Evolutionary conservation across 768 basidiomycete genomes (phyloP).

Genomic region (Tricholoma terreum): DNA sequence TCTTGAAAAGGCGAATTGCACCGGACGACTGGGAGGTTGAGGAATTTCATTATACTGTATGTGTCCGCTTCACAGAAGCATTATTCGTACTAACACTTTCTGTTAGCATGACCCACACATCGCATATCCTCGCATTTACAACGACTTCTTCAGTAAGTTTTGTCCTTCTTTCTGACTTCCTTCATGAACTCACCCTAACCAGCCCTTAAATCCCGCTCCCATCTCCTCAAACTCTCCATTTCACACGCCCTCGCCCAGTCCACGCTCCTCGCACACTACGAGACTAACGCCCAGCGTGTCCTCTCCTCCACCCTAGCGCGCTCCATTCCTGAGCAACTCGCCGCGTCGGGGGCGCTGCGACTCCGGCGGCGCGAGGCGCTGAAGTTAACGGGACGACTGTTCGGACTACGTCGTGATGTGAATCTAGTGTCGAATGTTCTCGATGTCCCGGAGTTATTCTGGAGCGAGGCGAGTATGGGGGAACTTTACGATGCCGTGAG

Average conservation of each 20-base stretch:
- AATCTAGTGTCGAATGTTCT: slow-evolving; percentile 92
- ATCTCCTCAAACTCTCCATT: slow-evolving; percentile 88
- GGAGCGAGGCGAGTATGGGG: slow-evolving; percentile 89
- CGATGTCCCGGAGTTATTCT: slow-evolving; percentile 92
- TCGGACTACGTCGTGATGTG: slow-evolving; percentile 85
- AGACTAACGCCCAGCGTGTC: slow-evolving; percentile 71
- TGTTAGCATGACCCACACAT: slow-evolving; percentile 80
- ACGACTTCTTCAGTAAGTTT: slow-evolving; percentile 89
- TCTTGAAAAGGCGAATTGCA: slow-evolving; percentile 55
- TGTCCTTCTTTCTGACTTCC: background rate
- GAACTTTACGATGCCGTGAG: slow-evolving; percentile 89
- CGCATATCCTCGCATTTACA: slow-evolving; percentile 87
- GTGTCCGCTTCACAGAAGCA: slow-evolving; percentile 1
- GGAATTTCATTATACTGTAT: slow-evolving; percentile 84
- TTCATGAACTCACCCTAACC: slow-evolving; percentile 2
- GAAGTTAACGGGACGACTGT: slow-evolving; percentile 79
- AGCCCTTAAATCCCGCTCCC: slow-evolving; percentile 92
- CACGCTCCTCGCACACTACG: slow-evolving; percentile 86
- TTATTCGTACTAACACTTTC: slow-evolving; percentile 6
- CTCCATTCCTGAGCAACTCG: slow-evolving; percentile 82
- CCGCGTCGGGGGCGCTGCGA: slow-evolving; percentile 69
- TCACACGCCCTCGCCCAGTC: slow-evolving; percentile 94
- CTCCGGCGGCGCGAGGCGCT: slow-evolving; percentile 81
- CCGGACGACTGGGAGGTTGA: slow-evolving; percentile 89
- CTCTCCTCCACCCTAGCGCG: slow-evolving; percentile 75